phyloP scores from a whole-genome alignment of 345 rosid genomes.

The Mallotus nudiflorus region DNA sequence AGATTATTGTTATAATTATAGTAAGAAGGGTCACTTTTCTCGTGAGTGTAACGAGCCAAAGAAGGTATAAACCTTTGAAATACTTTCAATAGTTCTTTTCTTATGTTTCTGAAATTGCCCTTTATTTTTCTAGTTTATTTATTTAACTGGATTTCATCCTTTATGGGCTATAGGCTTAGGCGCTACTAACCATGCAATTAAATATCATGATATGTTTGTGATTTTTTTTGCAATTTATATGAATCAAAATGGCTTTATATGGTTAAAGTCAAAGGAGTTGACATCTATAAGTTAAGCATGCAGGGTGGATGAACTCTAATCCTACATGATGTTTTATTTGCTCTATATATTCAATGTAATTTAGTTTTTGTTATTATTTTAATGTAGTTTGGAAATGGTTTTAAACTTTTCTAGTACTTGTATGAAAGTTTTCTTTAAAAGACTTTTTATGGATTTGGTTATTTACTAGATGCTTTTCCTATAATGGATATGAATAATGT shows the following conservation, averaged over 20 bases:
- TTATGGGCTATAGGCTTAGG: not conserved
- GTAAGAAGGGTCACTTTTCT: not conserved
- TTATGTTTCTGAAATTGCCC: too few relatives aligned
- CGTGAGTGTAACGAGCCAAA: too few relatives aligned
- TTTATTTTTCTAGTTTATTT: not conserved
- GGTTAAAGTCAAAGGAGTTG: not conserved
- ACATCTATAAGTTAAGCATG: not conserved
- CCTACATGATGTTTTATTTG: not conserved
- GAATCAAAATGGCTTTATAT: not conserved
- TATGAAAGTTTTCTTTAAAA: not conserved
- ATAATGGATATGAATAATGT: not conserved
- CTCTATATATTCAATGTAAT: not conserved
- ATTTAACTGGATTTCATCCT: not conserved
- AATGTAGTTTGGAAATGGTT: not conserved
- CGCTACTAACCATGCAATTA: not conserved
- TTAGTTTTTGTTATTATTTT: too few relatives aligned
- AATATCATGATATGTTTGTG: not conserved
- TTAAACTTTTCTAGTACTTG: not conserved
- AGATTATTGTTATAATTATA: not conserved
- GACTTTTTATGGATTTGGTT: not conserved
- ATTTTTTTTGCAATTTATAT: not conserved
- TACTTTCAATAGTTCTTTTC: too few relatives aligned
- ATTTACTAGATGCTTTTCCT: not conserved
- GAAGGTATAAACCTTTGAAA: not conserved
- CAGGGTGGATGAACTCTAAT: not conserved